A percentile compares a stretch with the other conserved stretches of the same genome.
phyloP scores from a whole-genome alignment of 139 green algal species.

The Chlamydomonas schloesseri region DNA sequence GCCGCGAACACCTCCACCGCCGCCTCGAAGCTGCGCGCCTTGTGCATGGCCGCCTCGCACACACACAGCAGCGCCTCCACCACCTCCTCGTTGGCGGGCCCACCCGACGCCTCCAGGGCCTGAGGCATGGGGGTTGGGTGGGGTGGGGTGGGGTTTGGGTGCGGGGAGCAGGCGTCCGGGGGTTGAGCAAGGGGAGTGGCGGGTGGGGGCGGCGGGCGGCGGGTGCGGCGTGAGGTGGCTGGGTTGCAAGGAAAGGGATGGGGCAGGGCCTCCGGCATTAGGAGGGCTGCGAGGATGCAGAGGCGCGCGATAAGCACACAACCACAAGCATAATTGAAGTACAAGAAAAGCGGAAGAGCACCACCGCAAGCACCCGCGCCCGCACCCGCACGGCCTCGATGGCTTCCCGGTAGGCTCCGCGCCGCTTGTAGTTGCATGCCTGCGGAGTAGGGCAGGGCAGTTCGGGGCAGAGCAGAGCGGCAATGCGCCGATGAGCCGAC shows the following conservation, averaged over 20 bases:
- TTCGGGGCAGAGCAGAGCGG: neutral
- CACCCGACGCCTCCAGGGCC: neutral
- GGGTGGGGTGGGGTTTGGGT: neutral
- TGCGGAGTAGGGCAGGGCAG: neutral
- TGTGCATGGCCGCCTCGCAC: conserved; percentile 46
- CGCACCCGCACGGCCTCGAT: conserved; percentile 27
- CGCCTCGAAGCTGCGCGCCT: conserved; percentile 31
- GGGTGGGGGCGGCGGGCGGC: too few relatives aligned
- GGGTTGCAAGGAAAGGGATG: too few relatives aligned
- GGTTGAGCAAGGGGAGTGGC: too few relatives aligned
- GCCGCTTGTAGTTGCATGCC: conserved; percentile 53
- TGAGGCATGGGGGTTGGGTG: neutral
- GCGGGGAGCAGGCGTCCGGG: too few relatives aligned
- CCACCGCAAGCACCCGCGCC: neutral
- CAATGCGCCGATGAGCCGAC: too few relatives aligned
- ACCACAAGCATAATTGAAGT: too few relatives aligned
- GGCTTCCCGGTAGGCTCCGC: conserved; percentile 36
- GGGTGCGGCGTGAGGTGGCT: too few relatives aligned
- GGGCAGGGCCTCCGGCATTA: too few relatives aligned
- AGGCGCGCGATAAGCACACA: too few relatives aligned
- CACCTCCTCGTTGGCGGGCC: conserved; percentile 24
- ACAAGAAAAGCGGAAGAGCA: too few relatives aligned
- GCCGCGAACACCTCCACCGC: conserved; percentile 22
- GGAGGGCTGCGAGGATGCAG: too few relatives aligned
- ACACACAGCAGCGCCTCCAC: conserved; percentile 42